Percentiles rank a stretch among this genome's conserved stretches.
phyloP scores from a whole-genome alignment of 2,329 filamentous ascomycete genomes.

The Pseudogymnoascus sp. region DNA sequence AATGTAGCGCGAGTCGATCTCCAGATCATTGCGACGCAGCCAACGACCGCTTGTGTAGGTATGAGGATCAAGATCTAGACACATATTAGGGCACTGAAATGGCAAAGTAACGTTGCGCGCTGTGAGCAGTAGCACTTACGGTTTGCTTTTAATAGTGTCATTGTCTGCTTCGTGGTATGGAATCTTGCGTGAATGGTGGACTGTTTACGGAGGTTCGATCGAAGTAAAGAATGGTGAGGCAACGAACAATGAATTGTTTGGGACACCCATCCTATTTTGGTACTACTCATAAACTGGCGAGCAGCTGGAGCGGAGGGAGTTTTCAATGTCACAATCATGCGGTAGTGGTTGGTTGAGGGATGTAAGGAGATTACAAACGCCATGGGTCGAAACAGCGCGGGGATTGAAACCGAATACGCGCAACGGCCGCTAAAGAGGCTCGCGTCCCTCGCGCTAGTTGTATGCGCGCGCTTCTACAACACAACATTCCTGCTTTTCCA shows the following conservation, averaged over 20 bases:
- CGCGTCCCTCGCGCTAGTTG: not conserved
- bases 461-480: not conserved
- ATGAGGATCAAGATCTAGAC: conserved; percentile 23
- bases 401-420: not conserved
- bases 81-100: not conserved
- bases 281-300: too few relatives aligned
- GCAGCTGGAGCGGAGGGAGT: too few relatives aligned
- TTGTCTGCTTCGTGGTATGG: not conserved
- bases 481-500: not conserved
- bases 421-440: not conserved
- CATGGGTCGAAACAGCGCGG: not conserved
- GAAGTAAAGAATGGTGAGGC: not conserved
- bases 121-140: not conserved
- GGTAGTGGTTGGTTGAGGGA: too few relatives aligned
- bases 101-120: not conserved
- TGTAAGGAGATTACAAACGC: not conserved
- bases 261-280: too few relatives aligned
- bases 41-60: conserved; percentile 31
- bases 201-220: not conserved
- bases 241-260: not conserved
- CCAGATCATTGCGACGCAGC: conserved; percentile 31
- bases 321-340: too few relatives aligned
- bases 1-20: conserved; percentile 32
- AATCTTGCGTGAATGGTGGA: not conserved
- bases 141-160: not conserved